Evolutionary conservation across 2,329 filamentous ascomycete genomes (phyloP).

Genomic region (Ramularia endophylla): DNA sequence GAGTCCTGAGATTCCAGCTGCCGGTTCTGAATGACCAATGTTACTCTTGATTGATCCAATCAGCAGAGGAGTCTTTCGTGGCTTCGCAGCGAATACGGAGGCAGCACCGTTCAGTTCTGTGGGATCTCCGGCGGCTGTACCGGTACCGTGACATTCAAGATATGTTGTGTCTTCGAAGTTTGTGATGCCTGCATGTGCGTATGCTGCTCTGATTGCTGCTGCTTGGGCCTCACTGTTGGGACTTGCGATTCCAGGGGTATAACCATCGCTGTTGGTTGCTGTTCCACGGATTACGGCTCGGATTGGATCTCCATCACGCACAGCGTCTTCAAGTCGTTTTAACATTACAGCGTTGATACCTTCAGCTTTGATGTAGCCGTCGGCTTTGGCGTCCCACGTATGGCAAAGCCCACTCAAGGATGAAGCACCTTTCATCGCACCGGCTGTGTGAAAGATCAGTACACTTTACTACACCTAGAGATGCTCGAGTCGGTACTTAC

Average conservation of each 20-base stretch:
- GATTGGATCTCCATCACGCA: conserved; percentile 41
- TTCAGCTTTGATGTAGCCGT: conserved; percentile 50
- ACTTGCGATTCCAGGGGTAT: conserved; percentile 27
- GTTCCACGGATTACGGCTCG: conserved; percentile 32
- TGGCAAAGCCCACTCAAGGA: not conserved
- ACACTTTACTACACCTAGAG: no score
- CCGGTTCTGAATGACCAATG: conserved; percentile 12
- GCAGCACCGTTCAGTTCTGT: conserved; percentile 2
- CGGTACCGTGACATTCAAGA: conserved; percentile 1
- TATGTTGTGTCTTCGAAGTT: not conserved
- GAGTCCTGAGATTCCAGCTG: conserved; percentile 9
- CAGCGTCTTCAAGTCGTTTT: conserved; percentile 44
- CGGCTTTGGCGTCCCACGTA: not conserved
- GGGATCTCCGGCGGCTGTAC: conserved; percentile 2
- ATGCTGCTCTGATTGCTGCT: not conserved
- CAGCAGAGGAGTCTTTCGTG: not conserved
- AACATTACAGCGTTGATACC: conserved; percentile 42
- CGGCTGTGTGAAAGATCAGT: not conserved
- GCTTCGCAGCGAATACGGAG: not conserved
- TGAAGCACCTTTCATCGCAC: not conserved
- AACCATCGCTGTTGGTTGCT: conserved; percentile 31
- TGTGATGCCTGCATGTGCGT: conserved; percentile 1
- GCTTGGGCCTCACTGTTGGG: conserved; percentile 11
- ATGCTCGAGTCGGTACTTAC: no score
- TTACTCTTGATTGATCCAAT: conserved; percentile 2